Evolutionary conservation across 2,329 filamentous ascomycete species (phyloP).

Genomic region (Penicillium sp.): DNA sequence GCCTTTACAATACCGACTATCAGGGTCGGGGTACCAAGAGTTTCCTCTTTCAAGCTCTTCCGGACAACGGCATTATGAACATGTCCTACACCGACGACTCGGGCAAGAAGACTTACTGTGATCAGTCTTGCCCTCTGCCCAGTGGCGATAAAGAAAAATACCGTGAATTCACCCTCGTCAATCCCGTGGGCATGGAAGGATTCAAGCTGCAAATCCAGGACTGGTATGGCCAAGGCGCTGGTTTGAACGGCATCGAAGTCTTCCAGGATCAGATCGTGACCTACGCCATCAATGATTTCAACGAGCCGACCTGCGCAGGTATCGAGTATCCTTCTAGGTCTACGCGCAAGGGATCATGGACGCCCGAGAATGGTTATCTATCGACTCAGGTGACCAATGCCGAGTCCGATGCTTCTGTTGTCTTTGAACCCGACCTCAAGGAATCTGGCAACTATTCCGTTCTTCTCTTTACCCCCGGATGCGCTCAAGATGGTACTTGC

Average conservation of each 20-base stretch:
- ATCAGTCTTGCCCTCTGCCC: slow-evolving; percentile 77
- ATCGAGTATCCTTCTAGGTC: slow-evolving; percentile 60
- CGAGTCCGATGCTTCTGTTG: slow-evolving; percentile 59
- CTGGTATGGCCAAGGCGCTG: slow-evolving; percentile 81
- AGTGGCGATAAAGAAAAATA: slow-evolving; percentile 59
- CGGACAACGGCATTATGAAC: slow-evolving; percentile 91
- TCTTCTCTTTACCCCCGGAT: slow-evolving; percentile 88
- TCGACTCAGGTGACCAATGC: slow-evolving; percentile 59
- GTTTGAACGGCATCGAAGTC: slow-evolving; percentile 77
- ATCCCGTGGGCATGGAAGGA: slow-evolving; percentile 75
- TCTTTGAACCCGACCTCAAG: slow-evolving; percentile 67
- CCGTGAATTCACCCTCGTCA: slow-evolving; percentile 91
- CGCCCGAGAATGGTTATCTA: slow-evolving; percentile 66
- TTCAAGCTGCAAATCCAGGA: slow-evolving; percentile 80
- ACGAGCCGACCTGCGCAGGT: slow-evolving; percentile 74
- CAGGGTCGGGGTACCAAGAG: slow-evolving; percentile 81
- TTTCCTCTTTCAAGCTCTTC: slow-evolving; percentile 78
- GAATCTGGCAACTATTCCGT: slow-evolving; percentile 89
- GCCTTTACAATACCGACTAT: slow-evolving; percentile 78
- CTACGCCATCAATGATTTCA: slow-evolving; percentile 81
- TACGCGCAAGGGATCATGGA: slow-evolving; percentile 69
- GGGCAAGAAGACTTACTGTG: slow-evolving; percentile 65
- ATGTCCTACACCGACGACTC: slow-evolving; percentile 77
- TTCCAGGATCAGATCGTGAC: slow-evolving; percentile 79
- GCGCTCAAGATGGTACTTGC: slow-evolving; percentile 72